A percentile compares a stretch with the other conserved stretches of the same genome.
phyloP scores from a whole-genome alignment of 495 filamentous ascomycete species.

The Tuber melanosporum region DNA sequence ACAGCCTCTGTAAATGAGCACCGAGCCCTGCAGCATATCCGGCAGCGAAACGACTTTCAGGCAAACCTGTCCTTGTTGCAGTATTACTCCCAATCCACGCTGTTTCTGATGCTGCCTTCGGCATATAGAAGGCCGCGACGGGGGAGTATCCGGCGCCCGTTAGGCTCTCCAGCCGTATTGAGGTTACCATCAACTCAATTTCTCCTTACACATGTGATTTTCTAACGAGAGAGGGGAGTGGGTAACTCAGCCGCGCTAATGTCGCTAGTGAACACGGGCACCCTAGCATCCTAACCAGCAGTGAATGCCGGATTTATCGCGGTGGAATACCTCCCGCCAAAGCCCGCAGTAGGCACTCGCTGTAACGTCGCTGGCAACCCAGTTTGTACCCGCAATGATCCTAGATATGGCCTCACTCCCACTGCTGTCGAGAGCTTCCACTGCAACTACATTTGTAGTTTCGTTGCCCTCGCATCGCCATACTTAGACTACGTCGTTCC shows the following conservation, averaged over 20 bases:
- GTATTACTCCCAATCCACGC: not conserved
- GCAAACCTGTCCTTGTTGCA: not conserved
- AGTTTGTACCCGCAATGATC: conserved; percentile 56
- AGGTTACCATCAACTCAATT: not conserved
- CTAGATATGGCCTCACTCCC: conserved; percentile 49
- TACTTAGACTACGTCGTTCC: conserved; percentile 48
- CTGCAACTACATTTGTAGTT: conserved; percentile 49
- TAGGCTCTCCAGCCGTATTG: not conserved
- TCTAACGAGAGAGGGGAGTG: not conserved
- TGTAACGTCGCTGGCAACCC: conserved; percentile 50
- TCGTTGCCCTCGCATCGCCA: conserved; percentile 61
- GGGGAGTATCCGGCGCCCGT: not conserved
- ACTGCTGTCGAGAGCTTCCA: conserved; percentile 57
- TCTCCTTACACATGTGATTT: not conserved
- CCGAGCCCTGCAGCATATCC: not conserved
- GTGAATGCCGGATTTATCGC: not conserved
- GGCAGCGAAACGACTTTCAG: not conserved
- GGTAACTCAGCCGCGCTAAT: not conserved
- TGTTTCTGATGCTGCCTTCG: not conserved
- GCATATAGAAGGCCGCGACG: not conserved
- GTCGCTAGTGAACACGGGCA: not conserved
- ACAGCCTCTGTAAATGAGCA: not conserved
- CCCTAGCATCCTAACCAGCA: not conserved
- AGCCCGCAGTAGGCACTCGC: conserved; percentile 11
- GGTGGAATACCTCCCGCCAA: not conserved